Conservation (phyloP, 208 protist genomes). For the Leishmania major region DNA sequence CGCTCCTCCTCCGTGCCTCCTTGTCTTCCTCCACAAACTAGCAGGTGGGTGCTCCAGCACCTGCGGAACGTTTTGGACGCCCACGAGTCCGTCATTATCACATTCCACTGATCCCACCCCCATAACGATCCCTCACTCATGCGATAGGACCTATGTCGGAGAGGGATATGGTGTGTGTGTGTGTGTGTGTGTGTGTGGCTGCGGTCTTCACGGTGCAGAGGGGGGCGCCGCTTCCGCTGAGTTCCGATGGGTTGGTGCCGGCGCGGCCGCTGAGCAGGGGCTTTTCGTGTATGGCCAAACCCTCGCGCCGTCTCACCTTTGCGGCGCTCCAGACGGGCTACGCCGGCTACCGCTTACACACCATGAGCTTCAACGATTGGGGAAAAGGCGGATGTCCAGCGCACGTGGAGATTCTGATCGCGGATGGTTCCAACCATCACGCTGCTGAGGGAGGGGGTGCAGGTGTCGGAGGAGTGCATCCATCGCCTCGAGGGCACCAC, state of each 20-base stretch:
- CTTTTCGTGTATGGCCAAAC: neutral
- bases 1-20: neutral
- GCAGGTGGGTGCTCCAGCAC: neutral
- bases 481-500: neutral
- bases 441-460: neutral
- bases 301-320: neutral
- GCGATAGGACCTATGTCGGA: neutral
- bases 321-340: neutral
- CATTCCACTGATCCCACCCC: neutral
- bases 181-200: neutral
- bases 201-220: neutral
- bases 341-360: neutral
- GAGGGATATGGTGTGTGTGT: neutral
- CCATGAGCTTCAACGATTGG: neutral
- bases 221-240: neutral
- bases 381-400: neutral
- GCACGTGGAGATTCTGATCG: neutral
- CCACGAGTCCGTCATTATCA: neutral
- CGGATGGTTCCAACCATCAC: neutral
- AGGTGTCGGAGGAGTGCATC: neutral
- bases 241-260: neutral
- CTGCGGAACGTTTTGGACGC: neutral
- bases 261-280: neutral
- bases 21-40: neutral
- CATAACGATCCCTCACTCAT: neutral